Base-by-base conservation (phyloP, 495 filamentous ascomycete species). In the Penicillium paradoxum region DNA sequence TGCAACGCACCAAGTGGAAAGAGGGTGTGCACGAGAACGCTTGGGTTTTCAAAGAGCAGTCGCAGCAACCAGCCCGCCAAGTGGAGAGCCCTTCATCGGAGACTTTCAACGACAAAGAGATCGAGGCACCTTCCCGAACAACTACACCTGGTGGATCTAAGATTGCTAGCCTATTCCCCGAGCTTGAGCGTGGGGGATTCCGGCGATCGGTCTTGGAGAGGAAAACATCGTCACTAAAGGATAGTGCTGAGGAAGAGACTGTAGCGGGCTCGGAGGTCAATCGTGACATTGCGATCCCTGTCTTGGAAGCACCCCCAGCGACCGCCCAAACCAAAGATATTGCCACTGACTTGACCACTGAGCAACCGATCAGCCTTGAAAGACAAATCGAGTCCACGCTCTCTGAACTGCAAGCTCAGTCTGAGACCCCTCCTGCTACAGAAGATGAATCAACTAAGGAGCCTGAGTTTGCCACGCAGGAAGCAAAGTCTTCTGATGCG, bases 261-360 rank as follows among this genome's bases (percentile, higher is more conserved):
- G 49, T 59, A 73, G 54, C 51, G 59, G 69, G 71, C 57, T 48
- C 63, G 49, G 56, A 62, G 72, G 59, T 59, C 38, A 71, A 70
- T 70, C 72, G 78, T 56, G 77, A 79, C 49, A 76, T 74, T 52
- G 76, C 70, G 57, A 68, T 79, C 57, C 70, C 74, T 60, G 68
- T 80, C 57, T 70, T 63, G 59, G 79, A 79, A 60, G 78, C 79
- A 57, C 74, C 77, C 40, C 51, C 68, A 41, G 59, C 62, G 49
- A 59, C 63, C 39, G 39, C 43, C 36, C 50, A 58, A 51, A 17
- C 43, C 36, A 59, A 53, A 52, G 51, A 60, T n/a, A 59, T 51
- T 15, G 33, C 30, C 15, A n/a, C 63, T 21, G 52, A 49, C 25
- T 22, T 45, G n/a, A 55, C 48, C 38, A 30, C 54, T 40, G 51